phyloP scores from a whole-genome alignment of 2,329 filamentous ascomycete genomes.

The Fusarium annulatum region DNA sequence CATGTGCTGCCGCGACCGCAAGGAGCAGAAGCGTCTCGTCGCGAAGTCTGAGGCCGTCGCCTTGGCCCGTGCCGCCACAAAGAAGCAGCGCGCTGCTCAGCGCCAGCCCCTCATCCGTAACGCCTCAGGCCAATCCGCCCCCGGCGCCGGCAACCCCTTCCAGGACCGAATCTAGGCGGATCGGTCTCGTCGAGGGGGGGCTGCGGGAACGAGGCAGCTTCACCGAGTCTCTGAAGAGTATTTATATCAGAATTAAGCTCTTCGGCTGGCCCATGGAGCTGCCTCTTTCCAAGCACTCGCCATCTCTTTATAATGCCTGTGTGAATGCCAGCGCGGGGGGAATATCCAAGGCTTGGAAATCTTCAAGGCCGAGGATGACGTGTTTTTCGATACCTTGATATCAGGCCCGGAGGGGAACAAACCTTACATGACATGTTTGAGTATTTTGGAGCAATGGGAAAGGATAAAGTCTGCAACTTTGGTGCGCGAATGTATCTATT shows the following conservation, averaged over 20 bases:
- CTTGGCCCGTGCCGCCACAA: conserved; percentile 60
- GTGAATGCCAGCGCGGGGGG: conserved; percentile 12
- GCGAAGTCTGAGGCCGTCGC: conserved; percentile 63
- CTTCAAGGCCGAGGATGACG: conserved; percentile 26
- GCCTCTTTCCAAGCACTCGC: not conserved
- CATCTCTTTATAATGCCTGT: conserved; percentile 23
- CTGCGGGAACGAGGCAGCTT: conserved; percentile 21
- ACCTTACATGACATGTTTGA: conserved; percentile 39
- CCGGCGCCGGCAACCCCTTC: conserved; percentile 49
- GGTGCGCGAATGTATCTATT: conserved; percentile 39
- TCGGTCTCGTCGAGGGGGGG: conserved; percentile 31
- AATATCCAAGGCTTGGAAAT: conserved; percentile 20
- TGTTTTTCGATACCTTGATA: conserved; percentile 44
- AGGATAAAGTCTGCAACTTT: conserved; percentile 41
- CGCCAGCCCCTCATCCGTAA: conserved; percentile 54
- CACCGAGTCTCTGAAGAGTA: conserved; percentile 38
- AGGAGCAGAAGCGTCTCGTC: conserved; percentile 55
- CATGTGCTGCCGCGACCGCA: conserved; percentile 64
- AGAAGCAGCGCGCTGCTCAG: conserved; percentile 54
- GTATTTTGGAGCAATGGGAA: conserved; percentile 42
- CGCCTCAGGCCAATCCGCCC: conserved; percentile 39
- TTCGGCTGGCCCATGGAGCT: not conserved
- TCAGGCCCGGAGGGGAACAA: conserved; percentile 34
- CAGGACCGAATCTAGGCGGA: conserved; percentile 51
- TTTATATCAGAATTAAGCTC: not conserved